phyloP scores from a whole-genome alignment of 2,329 filamentous ascomycete species.

The Plectosphaerella cucumerina region DNA sequence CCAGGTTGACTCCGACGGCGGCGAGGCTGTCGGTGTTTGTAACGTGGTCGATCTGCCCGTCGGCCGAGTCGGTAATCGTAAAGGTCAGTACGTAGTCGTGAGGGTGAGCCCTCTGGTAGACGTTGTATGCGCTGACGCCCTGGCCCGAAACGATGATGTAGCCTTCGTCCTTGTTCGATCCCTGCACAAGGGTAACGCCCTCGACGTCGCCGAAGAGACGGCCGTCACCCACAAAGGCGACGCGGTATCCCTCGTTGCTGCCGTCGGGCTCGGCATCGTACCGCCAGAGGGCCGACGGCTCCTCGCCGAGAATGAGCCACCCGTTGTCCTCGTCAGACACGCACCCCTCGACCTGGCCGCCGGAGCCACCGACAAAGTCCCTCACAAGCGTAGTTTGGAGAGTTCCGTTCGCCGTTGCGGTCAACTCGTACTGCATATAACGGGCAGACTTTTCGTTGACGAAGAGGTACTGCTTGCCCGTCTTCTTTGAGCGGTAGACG shows the following conservation, averaged over 20 bases:
- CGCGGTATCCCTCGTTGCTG: conserved; percentile 24
- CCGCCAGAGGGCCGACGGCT: conserved; percentile 46
- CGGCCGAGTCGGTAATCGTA: conserved; percentile 35
- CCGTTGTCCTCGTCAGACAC: conserved; percentile 47
- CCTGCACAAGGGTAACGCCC: conserved; percentile 46
- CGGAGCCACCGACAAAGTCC: conserved; percentile 45
- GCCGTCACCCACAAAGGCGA: conserved; percentile 41
- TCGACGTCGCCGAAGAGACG: conserved; percentile 49
- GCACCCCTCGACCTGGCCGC: conserved; percentile 51
- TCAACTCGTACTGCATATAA: conserved; percentile 50
- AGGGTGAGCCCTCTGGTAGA: conserved; percentile 43
- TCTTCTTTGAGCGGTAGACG: conserved; percentile 41
- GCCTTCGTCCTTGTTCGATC: conserved; percentile 34
- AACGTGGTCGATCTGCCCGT: conserved; percentile 41
- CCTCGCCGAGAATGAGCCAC: conserved; percentile 47
- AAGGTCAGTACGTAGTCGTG: conserved; percentile 47
- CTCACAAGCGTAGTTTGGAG: conserved; percentile 43
- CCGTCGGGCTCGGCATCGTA: conserved; percentile 46
- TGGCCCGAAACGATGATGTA: conserved; percentile 50
- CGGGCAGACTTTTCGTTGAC: conserved; percentile 49
- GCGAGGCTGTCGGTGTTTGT: conserved; percentile 50
- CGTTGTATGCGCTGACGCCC: conserved; percentile 47
- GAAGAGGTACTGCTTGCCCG: conserved; percentile 47
- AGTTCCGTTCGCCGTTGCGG: conserved; percentile 30
- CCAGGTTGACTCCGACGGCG: conserved; percentile 38